Percentiles rank a stretch among this genome's conserved stretches.
Evolutionary conservation across 306 rosid genomes (phyloP).

Genomic region (Canavalia gladiata): DNA sequence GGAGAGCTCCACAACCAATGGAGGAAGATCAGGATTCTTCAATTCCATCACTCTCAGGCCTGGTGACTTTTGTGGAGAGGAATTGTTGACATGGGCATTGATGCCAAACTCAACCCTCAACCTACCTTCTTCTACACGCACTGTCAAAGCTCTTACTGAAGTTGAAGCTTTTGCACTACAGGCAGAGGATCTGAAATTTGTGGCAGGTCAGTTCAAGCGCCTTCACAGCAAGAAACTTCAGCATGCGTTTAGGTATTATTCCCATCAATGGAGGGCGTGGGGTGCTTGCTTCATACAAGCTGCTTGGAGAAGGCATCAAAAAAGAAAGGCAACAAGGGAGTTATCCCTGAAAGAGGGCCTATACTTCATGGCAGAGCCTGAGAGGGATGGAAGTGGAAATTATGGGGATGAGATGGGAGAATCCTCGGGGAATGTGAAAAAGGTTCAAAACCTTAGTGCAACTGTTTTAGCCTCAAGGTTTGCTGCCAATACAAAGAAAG

Average conservation of each 20-base stretch:
- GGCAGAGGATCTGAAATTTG: constrained; percentile 83
- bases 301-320: constrained; percentile 76
- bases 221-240: constrained; percentile 79
- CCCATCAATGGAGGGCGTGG: constrained; percentile 88
- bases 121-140: constrained; percentile 84
- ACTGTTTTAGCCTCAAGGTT: constrained; percentile 81
- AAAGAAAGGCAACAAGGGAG: constrained; percentile 69
- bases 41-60: constrained; percentile 86
- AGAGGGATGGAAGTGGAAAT: constrained; percentile 42
- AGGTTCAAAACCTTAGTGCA: constrained; percentile 58
- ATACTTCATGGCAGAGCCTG: constrained; percentile 50
- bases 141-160: constrained; percentile 75
- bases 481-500: constrained; percentile 80
- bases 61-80: constrained; percentile 92
- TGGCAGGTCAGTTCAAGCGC: constrained; percentile 85
- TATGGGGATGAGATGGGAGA: constrained; percentile 42
- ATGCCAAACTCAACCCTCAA: constrained; percentile 77
- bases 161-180: constrained; percentile 88
- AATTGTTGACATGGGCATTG: constrained; percentile 90
- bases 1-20: constrained; percentile 92
- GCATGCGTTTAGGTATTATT: constrained; percentile 53
- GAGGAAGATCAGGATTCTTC: constrained; percentile 83
- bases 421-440: constrained; percentile 38
- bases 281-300: constrained; percentile 77
- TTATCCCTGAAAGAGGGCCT: constrained; percentile 63